phyloP scores from a whole-genome alignment of 495 filamentous ascomycete genomes.

The Daldinia caldariorum region DNA sequence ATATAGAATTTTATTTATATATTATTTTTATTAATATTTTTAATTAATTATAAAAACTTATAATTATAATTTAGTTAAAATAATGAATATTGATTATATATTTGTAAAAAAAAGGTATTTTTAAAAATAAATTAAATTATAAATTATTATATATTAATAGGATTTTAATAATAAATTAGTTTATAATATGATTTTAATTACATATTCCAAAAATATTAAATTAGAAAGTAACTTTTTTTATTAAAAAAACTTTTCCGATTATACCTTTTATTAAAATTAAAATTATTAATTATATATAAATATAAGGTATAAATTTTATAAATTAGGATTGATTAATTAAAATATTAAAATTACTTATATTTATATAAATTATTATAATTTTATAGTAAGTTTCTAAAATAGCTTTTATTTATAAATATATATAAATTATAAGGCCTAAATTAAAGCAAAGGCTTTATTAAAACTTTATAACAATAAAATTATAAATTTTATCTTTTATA shows the following conservation, averaged over 20 bases:
- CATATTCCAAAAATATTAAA: too few relatives aligned
- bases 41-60: constrained; percentile 3
- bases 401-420: neutral
- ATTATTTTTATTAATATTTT: neutral
- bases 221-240: too few relatives aligned
- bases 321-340: too few relatives aligned
- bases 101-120: constrained; percentile 3
- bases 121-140: constrained; percentile 8
- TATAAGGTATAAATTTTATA: neutral
- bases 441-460: too few relatives aligned
- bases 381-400: too few relatives aligned
- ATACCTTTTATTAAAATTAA: neutral
- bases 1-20: neutral
- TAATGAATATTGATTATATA: constrained; percentile 6
- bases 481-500: neutral
- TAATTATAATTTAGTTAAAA: neutral
- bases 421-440: neutral
- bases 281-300: constrained; percentile 13
- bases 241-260: too few relatives aligned
- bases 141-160: constrained; percentile 6
- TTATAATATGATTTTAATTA: too few relatives aligned
- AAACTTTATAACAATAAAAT: neutral
- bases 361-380: too few relatives aligned
- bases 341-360: too few relatives aligned
- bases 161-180: neutral